A percentile compares a stretch with the other conserved stretches of the same genome.
phyloP scores from a whole-genome alignment of 106 monocot genomes.

The Posidonia australis region DNA sequence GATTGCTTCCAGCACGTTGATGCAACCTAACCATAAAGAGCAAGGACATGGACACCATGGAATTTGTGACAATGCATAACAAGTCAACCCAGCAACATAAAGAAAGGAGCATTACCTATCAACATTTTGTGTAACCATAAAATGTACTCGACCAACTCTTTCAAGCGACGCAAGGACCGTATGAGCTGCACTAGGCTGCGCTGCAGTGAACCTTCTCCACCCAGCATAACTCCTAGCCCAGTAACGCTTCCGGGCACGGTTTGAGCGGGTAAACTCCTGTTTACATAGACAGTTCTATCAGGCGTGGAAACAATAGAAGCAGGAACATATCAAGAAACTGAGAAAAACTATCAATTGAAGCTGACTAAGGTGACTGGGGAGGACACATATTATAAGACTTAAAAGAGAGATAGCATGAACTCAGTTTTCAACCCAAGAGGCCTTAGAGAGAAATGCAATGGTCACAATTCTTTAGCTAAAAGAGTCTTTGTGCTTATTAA shows the following conservation, averaged over 20 bases:
- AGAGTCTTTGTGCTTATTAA: not conserved
- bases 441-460: too few species aligned
- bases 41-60: not conserved
- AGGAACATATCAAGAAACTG: too few species aligned
- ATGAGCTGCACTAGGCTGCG: conserved; percentile 78
- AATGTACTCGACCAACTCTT: conserved; percentile 63
- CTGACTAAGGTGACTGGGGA: too few species aligned
- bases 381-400: too few species aligned
- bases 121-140: conserved; percentile 93
- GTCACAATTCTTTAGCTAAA: too few species aligned
- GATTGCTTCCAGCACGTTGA: conserved; percentile 90
- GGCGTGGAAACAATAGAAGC: too few species aligned
- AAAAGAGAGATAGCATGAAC: too few species aligned
- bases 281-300: not conserved
- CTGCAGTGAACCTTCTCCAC: conserved; percentile 86
- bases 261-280: conserved; percentile 82
- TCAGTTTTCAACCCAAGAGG: too few species aligned
- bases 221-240: conserved; percentile 99
- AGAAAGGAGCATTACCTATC: conserved; percentile 40
- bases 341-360: too few species aligned
- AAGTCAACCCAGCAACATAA: not conserved
- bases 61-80: not conserved
- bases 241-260: conserved; percentile 64
- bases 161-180: conserved; percentile 62
- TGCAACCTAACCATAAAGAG: conserved; percentile 52